These are phyloP conservation scores for Darksidea phi DNA, from an alignment of 495 filamentous ascomycete species.

Conservation along the genomic window DNA sequence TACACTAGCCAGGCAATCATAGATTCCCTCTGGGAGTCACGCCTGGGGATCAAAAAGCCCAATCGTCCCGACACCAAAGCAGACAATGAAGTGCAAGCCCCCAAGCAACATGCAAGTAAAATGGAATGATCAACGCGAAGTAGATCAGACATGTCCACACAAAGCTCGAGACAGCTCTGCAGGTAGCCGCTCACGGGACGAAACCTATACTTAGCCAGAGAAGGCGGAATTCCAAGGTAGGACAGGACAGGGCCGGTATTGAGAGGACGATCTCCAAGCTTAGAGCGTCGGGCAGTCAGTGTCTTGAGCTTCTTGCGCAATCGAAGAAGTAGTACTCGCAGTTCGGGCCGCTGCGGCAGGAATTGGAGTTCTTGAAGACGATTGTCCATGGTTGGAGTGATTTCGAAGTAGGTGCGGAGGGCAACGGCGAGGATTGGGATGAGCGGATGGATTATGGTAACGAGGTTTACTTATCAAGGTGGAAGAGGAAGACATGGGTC, in stretches of 20 bases:
- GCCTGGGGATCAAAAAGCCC: constrained; percentile 11
- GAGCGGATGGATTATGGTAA: too few species aligned
- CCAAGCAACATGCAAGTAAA: neutral
- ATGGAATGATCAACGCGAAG: neutral
- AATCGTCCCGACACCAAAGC: constrained; percentile 1
- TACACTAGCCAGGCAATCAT: constrained; percentile 6
- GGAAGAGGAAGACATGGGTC: too few species aligned
- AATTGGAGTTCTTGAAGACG: constrained; percentile 12
- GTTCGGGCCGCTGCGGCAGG: constrained; percentile 11
- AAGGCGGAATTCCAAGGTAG: constrained; percentile 5
- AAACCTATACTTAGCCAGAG: neutral
- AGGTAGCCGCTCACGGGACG: constrained; percentile 1
- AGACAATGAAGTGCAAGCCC: neutral
- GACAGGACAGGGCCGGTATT: constrained; percentile 9
- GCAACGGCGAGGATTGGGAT: constrained; percentile 3
- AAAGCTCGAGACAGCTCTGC: constrained; percentile 10
- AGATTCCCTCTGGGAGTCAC: constrained; percentile 12
- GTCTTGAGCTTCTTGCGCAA: constrained; percentile 4
- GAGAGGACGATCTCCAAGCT: constrained; percentile 14
- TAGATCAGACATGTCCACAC: neutral
- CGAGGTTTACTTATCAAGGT: too few species aligned
- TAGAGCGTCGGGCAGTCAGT: neutral
- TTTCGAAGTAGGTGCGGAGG: constrained; percentile 8
- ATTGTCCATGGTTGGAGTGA: constrained; percentile 13
- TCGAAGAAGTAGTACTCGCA: constrained; percentile 17